Conservation (phyloP, 441 rosid genomes). For the Brassica balearica region DNA sequence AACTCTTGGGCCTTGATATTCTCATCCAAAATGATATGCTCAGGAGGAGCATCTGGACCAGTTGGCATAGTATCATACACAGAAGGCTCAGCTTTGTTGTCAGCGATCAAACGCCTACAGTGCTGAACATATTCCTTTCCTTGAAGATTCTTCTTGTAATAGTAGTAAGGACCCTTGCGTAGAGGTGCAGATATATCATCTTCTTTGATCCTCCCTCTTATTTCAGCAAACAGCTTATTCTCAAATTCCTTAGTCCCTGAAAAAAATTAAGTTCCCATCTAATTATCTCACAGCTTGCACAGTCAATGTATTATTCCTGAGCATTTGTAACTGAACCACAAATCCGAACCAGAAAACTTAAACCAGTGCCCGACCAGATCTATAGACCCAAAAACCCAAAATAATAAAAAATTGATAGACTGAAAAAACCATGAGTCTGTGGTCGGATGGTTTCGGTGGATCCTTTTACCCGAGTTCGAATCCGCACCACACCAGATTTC, state of each 20-base stretch:
- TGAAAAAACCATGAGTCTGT: too few species aligned
- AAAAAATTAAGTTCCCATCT: not conserved
- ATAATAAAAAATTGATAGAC: too few species aligned
- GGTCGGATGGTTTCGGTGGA: too few species aligned
- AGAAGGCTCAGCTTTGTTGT: slow-evolving; percentile 54
- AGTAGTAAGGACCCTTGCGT: slow-evolving; percentile 74
- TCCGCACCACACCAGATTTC: too few species aligned
- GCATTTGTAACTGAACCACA: not conserved
- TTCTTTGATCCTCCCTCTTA: slow-evolving; percentile 84
- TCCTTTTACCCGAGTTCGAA: too few species aligned
- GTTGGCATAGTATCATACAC: slow-evolving; percentile 75
- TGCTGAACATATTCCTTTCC: slow-evolving; percentile 87
- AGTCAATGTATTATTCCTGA: not conserved
- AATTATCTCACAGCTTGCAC: slow-evolving; percentile 14
- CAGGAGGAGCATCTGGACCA: slow-evolving; percentile 79
- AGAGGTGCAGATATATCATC: slow-evolving; percentile 80
- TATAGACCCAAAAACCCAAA: too few species aligned
- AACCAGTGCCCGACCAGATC: too few species aligned
- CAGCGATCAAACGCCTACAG: slow-evolving; percentile 60
- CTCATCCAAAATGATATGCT: slow-evolving; percentile 88
- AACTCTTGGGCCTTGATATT: slow-evolving; percentile 69
- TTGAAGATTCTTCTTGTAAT: slow-evolving; percentile 67
- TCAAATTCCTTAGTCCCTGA: slow-evolving; percentile 74
- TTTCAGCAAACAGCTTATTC: slow-evolving; percentile 70
- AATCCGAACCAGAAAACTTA: not conserved